These are phyloP conservation scores for Phaseolus coccineus DNA, from an alignment of 331 rosid species.

Conservation along the genomic window DNA sequence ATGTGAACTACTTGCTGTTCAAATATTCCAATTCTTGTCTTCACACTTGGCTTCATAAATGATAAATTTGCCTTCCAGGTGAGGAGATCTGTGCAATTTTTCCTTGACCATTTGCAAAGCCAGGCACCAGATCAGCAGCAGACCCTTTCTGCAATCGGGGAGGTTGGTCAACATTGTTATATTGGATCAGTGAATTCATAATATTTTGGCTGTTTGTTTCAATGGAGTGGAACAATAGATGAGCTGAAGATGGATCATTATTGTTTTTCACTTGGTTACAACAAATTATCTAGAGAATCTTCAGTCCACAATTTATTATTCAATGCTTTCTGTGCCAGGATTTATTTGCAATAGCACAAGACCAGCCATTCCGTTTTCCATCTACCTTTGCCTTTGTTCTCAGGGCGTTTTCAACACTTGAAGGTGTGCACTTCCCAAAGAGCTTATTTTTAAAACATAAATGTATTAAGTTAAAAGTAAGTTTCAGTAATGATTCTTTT, in stretches of 20 bases:
- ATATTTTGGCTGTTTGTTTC: slow-evolving; percentile 12
- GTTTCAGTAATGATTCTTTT: background rate
- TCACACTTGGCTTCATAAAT: background rate
- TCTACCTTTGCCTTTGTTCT: slow-evolving; percentile 85
- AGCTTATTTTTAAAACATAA: background rate
- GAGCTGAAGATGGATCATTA: slow-evolving; percentile 19
- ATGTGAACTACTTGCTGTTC: background rate
- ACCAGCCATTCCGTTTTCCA: slow-evolving; percentile 90
- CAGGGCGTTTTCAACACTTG: slow-evolving; percentile 89
- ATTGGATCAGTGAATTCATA: background rate
- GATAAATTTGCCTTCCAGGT: slow-evolving; percentile 52
- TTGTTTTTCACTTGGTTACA: slow-evolving; percentile 19
- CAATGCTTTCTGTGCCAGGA: slow-evolving; percentile 58
- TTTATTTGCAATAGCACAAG: slow-evolving; percentile 85
- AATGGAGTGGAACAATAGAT: background rate
- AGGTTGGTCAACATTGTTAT: slow-evolving; percentile 54
- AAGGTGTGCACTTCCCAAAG: slow-evolving; percentile 54
- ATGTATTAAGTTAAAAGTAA: background rate
- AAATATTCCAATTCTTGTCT: slow-evolving; percentile 1
- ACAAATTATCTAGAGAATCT: slow-evolving; percentile 4
- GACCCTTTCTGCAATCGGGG: slow-evolving; percentile 82
- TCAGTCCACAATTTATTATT: slow-evolving; percentile 21
- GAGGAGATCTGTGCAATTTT: slow-evolving; percentile 82
- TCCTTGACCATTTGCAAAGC: slow-evolving; percentile 70
- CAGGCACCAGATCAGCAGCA: slow-evolving; percentile 76